Base-by-base conservation (phyloP, 176 grass and related monocot species). In the Cenchrus americanus region DNA sequence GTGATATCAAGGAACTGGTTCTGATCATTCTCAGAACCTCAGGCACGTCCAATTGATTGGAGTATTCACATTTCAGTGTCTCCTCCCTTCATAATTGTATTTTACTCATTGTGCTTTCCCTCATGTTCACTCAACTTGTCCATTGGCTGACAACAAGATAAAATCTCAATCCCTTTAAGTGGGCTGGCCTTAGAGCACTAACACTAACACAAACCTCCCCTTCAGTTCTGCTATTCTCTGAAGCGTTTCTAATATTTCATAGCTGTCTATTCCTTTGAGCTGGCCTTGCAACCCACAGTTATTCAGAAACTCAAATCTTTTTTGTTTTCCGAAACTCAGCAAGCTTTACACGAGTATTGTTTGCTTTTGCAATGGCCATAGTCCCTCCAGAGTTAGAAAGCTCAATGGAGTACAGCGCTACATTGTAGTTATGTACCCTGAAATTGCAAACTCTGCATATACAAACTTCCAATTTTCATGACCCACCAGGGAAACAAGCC, bases 91-190 rank as follows among this genome's bases (percentile, higher is more conserved):
- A 88, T 48, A 69, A 80, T 71, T 5, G 10, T 71, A 48, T 24
- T 46, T 87, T 98, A 92, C 24, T 98, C 93, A 85, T 95, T 95
- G 71, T 65, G 82, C 30, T 86, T 88, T 41, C 92, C 80, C 27
- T 89, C 86, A 6, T 88, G 73, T 43, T 94, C 91, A 80, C 87
- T 80, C 89, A 19, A 98, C 93, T 91, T 95, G 82, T 82, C 41
- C 47, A 80, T 68, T 52, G 6, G 59, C 66, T 37, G 17, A 34
- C 59, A 76, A 78, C 68, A 77, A 44, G 14, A 59, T 78, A 71
- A 59, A 72, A 14, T 41, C 48, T 46, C 49, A 8, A 59, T 23
- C 69, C 40, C 21, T 24, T 53, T 13, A 37, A 3, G 59, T 24
- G 55, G 79, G 24, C 21, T 37, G 10, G 44, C 50, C 68, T 42